Evolutionary conservation across 352 stramenopile species (phyloP).

Genomic region (Peronospora farinosa): DNA sequence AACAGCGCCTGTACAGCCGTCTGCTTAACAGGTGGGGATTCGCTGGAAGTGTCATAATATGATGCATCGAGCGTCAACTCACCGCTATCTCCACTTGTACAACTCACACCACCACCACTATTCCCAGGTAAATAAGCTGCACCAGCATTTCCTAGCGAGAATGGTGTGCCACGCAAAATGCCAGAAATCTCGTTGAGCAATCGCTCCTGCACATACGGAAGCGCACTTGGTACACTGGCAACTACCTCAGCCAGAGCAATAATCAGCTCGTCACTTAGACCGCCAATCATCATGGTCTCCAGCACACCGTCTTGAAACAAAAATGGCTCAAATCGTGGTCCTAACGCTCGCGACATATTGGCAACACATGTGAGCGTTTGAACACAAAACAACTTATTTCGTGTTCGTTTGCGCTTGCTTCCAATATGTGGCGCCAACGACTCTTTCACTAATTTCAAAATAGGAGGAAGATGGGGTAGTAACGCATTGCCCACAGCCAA

Average conservation of each 20-base stretch:
- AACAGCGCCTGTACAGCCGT: conserved; percentile 63
- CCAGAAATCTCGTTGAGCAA: conserved; percentile 95
- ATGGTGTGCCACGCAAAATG: conserved; percentile 84
- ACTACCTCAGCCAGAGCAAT: conserved; percentile 89
- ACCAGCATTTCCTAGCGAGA: conserved; percentile 31
- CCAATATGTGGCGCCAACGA: conserved; percentile 46
- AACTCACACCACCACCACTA: conserved; percentile 4
- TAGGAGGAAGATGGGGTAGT: conserved; percentile 71
- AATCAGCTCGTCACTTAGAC: conserved; percentile 92
- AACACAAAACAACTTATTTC: conserved; percentile 78
- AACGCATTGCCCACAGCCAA: conserved; percentile 88
- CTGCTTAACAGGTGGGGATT: conserved; percentile 31
- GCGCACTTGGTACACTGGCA: conserved; percentile 79
- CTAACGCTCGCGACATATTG: conserved; percentile 60
- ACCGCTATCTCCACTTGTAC: conserved; percentile 11
- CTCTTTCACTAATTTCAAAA: conserved; percentile 75
- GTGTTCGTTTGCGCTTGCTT: conserved; percentile 38
- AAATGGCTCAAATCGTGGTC: conserved; percentile 59
- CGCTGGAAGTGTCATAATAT: conserved; percentile 27
- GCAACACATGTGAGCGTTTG: conserved; percentile 79
- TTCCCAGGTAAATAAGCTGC: conserved; percentile 13
- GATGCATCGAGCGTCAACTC: conserved; percentile 24
- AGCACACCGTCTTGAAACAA: conserved; percentile 63
- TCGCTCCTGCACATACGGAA: conserved; percentile 90
- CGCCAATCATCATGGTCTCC: conserved; percentile 84